Evolutionary conservation across 1,139 yeast genomes (phyloP), one percentile per base, ranked within the genome.

Genomic region (Taphrina pruni): DNA sequence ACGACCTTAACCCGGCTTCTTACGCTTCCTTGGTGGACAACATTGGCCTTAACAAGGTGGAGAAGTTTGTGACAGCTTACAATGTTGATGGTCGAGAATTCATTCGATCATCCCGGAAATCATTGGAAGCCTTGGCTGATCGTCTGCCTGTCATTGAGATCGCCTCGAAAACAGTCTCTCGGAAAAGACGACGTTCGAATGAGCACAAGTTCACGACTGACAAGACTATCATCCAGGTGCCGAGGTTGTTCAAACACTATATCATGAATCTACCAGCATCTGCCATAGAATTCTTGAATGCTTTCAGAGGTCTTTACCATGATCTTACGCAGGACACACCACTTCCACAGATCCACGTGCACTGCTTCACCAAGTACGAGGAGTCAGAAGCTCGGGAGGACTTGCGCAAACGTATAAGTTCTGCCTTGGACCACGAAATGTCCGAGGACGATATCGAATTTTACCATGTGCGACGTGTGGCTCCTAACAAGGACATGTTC

Each of bases 261-360:
- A 97, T 92, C 11, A 94, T 95, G 99, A 95, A 95, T 77, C 82
- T 95, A 69, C 99, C 99, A 1, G 99, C 91, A 76, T 84, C 92
- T 55, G 98, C 99, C 0, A 81, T 94, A 39, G 87, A 88, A n/a
- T 95, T 95, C 75, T 80, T 94, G 80, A 75, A 71, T 51, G 76
- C 77, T 3, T 78, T 78, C 70, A 76, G 75, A 3, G 79, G 72
- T 74, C 76, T 36, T 71, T 78, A 72, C 39, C 57, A 68, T n/a
- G 70, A 60, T 9, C 71, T 69, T 6, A 69, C 72, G 1, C 58
- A 60, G 35, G 83, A 83, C n/a, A 86, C 84, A 75, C 81, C 80
- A 72, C 79, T 92, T 71, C 99, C 99, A 0, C 79, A 81, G 71
- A 84, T 94, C 39, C 93, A 95, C 75, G 93, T 90, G 7, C 96